phyloP scores from a whole-genome alignment of 805 yeast genomes.

The Wickerhamiella sorbophila region DNA sequence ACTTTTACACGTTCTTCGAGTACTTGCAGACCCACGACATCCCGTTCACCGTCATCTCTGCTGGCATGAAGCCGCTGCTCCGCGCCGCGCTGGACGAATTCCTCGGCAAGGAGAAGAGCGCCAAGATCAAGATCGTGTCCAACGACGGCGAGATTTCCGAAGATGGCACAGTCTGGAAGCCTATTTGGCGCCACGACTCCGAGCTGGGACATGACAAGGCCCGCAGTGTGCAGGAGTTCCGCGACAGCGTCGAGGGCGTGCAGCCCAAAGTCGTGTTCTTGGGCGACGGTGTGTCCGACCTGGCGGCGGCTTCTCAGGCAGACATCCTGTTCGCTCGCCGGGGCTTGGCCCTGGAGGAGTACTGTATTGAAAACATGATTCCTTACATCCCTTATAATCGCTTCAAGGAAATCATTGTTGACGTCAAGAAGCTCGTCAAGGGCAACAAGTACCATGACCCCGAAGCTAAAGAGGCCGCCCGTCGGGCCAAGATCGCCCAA shows the following conservation, averaged over 20 bases:
- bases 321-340: constrained; percentile 32
- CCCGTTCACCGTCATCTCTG: constrained; percentile 31
- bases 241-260: constrained; percentile 13
- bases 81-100: constrained; percentile 30
- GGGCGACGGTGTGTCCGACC: constrained; percentile 43
- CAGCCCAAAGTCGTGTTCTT: constrained; percentile 38
- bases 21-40: constrained; percentile 27
- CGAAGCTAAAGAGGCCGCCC: constrained; percentile 14
- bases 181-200: constrained; percentile 31
- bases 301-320: constrained; percentile 33
- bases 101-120: constrained; percentile 26
- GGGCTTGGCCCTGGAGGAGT: constrained; percentile 29
- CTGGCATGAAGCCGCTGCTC: constrained; percentile 31
- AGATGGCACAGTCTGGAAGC: constrained; percentile 28
- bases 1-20: constrained; percentile 27
- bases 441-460: constrained; percentile 20
- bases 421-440: constrained; percentile 21
- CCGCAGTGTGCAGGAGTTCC: constrained; percentile 27
- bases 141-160: constrained; percentile 28
- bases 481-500: constrained; percentile 12
- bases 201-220: constrained; percentile 34
- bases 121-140: constrained; percentile 28
- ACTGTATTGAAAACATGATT: constrained; percentile 28
- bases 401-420: constrained; percentile 29
- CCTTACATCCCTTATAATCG: constrained; percentile 31